A percentile compares a stretch with the other conserved stretches of the same genome.
These are phyloP conservation scores for Rhodomyrtus tomentosa DNA, from an alignment of 345 rosid genomes.

Conservation along the genomic window DNA sequence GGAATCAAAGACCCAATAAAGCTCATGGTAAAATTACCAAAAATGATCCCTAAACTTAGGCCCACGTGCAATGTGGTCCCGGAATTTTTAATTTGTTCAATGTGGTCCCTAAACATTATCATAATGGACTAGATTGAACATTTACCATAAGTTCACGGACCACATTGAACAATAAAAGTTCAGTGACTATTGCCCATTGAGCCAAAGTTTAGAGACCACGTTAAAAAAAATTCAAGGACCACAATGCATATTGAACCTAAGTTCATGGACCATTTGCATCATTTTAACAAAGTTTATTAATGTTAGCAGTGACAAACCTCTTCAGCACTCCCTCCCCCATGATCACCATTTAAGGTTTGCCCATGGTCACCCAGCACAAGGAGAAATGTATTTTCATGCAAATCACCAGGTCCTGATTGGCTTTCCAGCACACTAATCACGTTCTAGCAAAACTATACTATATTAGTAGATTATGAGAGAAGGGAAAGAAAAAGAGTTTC, in stretches of 20 bases:
- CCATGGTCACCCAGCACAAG: constrained; percentile 99
- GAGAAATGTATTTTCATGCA: constrained; percentile 77
- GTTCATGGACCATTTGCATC: too few species aligned
- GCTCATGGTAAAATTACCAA: background rate
- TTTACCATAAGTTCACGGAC: too few species aligned
- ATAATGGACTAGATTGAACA: too few species aligned
- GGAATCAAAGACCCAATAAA: constrained; percentile 4
- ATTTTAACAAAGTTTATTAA: background rate
- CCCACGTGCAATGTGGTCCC: too few species aligned
- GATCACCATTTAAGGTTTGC: constrained; percentile 94
- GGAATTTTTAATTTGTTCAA: too few species aligned
- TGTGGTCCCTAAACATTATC: too few species aligned
- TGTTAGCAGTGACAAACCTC: constrained; percentile 34
- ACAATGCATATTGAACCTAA: too few species aligned
- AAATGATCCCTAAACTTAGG: too few species aligned
- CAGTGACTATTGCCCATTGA: too few species aligned
- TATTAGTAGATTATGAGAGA: background rate
- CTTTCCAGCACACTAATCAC: constrained; percentile 45
- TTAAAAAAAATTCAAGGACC: too few species aligned
- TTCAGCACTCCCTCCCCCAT: constrained; percentile 95
- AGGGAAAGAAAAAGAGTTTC: background rate
- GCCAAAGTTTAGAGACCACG: too few species aligned
- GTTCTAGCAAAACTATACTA: constrained; percentile 24
- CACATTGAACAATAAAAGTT: too few species aligned
- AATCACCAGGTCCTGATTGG: constrained; percentile 66